Evolutionary conservation across 768 basidiomycete species (phyloP), one percentile per base, ranked within the genome.

Genomic region (Tubosaeta sp.): DNA sequence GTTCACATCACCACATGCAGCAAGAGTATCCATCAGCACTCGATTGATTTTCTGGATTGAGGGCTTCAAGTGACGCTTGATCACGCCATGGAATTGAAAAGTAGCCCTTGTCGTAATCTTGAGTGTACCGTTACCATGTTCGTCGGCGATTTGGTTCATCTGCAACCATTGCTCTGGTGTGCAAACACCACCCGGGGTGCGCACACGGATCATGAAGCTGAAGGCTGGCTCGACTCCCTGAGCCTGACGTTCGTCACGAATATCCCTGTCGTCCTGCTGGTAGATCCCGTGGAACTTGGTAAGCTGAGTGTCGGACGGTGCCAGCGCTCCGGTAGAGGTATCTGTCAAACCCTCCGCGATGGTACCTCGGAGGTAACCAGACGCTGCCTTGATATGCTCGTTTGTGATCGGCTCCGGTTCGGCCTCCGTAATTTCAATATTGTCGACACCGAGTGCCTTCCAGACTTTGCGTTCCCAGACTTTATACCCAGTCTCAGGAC

Each of bases 11-110:
- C 96, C 96, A 65, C 96, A 98, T 21, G 96, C 96, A 44, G 95
- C 96, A 53, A 99, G 82, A 3, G 96, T 97, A 69, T 99, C 96
- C 52, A 99, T 76, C 59, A 97, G 64, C 21, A 79, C 84, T 45
- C 84, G 78, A 72, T 99, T 99, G 69, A 98, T 98, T 48, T 84
- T 91, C 73, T 96, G 94, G 56, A 99, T 97, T 16, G 94, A 90
- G 27, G 90, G 86, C 73, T 98, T 98, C 68, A 99, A 71, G 67
- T 99, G 93, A 56, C 80, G 80, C 77, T 99, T 99, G 75, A 99
- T 92, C 60, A 99, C 90, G 49, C 96, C 96, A 69, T 99, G 96
- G 79, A 96, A 98, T 72, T 99, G 96, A 86, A 98, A 99, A 10
- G 96, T 99, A 68, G 93, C 84, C 55, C 96, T 80, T 30, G 96